Evolutionary conservation across 2,329 filamentous ascomycete genomes (phyloP).

Genomic region (Pleurostoma richardsiae): DNA sequence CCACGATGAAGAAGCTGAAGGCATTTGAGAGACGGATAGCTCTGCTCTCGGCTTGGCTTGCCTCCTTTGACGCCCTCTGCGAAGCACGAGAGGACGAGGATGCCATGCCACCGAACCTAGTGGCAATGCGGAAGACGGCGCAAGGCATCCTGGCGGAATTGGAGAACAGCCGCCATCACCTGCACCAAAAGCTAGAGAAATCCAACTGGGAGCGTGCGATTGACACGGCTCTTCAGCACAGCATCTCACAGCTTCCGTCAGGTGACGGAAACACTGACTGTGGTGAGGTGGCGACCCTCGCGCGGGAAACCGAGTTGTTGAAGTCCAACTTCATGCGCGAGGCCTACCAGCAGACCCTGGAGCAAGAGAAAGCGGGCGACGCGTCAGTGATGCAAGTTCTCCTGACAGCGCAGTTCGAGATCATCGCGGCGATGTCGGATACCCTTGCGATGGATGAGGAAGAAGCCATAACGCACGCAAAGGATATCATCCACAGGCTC

Average conservation of each 20-base stretch:
- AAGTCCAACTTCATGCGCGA: slow-evolving; percentile 81
- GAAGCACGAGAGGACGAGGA: slow-evolving; percentile 66
- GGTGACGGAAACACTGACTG: slow-evolving; percentile 61
- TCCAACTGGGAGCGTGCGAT: slow-evolving; percentile 83
- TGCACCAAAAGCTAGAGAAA: slow-evolving; percentile 77
- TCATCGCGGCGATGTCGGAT: slow-evolving; percentile 75
- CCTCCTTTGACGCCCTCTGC: slow-evolving; percentile 80
- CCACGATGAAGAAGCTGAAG: slow-evolving; percentile 75
- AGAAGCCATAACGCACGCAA: slow-evolving; percentile 76
- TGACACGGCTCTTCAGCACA: slow-evolving; percentile 83
- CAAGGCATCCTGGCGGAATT: slow-evolving; percentile 84
- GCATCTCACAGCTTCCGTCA: slow-evolving; percentile 70
- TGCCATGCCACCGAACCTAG: slow-evolving; percentile 61
- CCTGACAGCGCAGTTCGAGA: slow-evolving; percentile 87
- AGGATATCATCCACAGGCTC: slow-evolving; percentile 69
- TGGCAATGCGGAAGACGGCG: slow-evolving; percentile 79
- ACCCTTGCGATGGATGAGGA: slow-evolving; percentile 79
- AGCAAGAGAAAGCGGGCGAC: slow-evolving; percentile 80
- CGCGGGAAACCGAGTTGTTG: slow-evolving; percentile 78
- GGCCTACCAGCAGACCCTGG: slow-evolving; percentile 67
- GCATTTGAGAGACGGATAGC: slow-evolving; percentile 80
- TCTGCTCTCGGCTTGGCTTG: slow-evolving; percentile 86
- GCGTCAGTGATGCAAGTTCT: slow-evolving; percentile 75
- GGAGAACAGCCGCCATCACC: slow-evolving; percentile 84
- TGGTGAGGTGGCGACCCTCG: slow-evolving; percentile 66